Evolutionary conservation across 2,329 filamentous ascomycete species (phyloP).

Genomic region (Beauveria brongniartii): DNA sequence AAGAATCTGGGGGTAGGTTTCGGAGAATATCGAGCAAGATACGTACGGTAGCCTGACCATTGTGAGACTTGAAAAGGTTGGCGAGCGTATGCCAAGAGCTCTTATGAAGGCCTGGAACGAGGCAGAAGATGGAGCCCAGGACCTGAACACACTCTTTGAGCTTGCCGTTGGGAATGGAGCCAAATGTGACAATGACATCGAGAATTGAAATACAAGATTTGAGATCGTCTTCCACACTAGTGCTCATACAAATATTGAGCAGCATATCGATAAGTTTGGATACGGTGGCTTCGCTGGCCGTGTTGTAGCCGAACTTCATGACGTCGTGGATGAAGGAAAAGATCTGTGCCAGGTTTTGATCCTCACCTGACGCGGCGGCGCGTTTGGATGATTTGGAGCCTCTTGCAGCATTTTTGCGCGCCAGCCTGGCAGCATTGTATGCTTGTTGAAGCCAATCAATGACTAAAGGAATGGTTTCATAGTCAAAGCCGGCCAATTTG

Average conservation of each 20-base stretch:
- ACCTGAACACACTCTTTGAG: slow-evolving; percentile 61
- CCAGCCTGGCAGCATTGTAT: slow-evolving; percentile 44
- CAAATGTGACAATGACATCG: slow-evolving; percentile 64
- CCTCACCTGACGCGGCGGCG: slow-evolving; percentile 39
- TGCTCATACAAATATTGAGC: slow-evolving; percentile 60
- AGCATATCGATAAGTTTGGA: slow-evolving; percentile 53
- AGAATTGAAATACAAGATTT: slow-evolving; percentile 59
- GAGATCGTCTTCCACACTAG: slow-evolving; percentile 56
- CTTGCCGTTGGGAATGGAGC: slow-evolving; percentile 55
- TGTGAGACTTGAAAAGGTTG: slow-evolving; percentile 65
- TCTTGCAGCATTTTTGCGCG: slow-evolving; percentile 39
- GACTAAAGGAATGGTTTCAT: slow-evolving; percentile 55
- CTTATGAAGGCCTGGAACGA: slow-evolving; percentile 52
- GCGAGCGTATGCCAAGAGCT: slow-evolving; percentile 62
- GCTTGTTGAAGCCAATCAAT: slow-evolving; percentile 51
- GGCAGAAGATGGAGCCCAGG: slow-evolving; percentile 62
- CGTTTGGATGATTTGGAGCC: slow-evolving; percentile 31
- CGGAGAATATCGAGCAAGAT: slow-evolving; percentile 56
- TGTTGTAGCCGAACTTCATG: slow-evolving; percentile 68
- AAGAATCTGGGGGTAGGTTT: slow-evolving; percentile 36
- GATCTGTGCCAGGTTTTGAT: slow-evolving; percentile 54
- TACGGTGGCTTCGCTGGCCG: slow-evolving; percentile 55
- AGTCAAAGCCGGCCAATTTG: slow-evolving; percentile 58
- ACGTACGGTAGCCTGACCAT: slow-evolving; percentile 60
- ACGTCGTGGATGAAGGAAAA: slow-evolving; percentile 60